Conservation (phyloP, 441 rosid species). For the Pelargonium cotyledonis region DNA sequence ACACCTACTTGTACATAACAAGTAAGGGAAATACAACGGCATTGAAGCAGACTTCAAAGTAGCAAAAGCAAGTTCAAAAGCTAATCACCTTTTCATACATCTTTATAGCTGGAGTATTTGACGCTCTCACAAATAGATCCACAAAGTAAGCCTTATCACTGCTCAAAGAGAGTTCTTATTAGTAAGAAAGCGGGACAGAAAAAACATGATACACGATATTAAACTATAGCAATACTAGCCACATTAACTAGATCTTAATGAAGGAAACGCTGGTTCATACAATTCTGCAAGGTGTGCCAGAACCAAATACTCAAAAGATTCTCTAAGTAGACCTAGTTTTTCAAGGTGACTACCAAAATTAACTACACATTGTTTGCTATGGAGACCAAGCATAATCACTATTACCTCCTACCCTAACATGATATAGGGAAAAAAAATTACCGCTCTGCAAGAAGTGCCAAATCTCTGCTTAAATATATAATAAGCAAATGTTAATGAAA, state of each 20-base stretch:
- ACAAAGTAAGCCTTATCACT: constrained; percentile 93
- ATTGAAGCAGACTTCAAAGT: not conserved
- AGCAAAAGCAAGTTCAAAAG: not conserved
- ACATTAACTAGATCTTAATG: not conserved
- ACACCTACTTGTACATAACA: not conserved
- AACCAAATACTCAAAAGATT: not conserved
- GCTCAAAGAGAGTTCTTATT: constrained; percentile 23
- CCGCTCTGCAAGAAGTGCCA: not conserved
- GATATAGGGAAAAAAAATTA: not conserved
- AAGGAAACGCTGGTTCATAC: not conserved
- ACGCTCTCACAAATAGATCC: constrained; percentile 93
- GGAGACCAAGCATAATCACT: not conserved
- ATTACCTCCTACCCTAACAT: not conserved
- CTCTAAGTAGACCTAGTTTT: not conserved
- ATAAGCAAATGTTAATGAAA: not conserved
- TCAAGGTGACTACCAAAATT: not conserved
- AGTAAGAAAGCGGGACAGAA: constrained; percentile 11
- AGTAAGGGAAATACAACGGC: not conserved
- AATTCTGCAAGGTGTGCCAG: not conserved
- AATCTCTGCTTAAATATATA: not conserved
- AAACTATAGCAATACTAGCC: not conserved
- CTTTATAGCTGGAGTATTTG: constrained; percentile 89
- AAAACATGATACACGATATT: not conserved
- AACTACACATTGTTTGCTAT: not conserved
- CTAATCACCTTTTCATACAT: constrained; percentile 85